Conservation (phyloP, 2,329 filamentous ascomycete species). For the Intubia oerlemansii region DNA sequence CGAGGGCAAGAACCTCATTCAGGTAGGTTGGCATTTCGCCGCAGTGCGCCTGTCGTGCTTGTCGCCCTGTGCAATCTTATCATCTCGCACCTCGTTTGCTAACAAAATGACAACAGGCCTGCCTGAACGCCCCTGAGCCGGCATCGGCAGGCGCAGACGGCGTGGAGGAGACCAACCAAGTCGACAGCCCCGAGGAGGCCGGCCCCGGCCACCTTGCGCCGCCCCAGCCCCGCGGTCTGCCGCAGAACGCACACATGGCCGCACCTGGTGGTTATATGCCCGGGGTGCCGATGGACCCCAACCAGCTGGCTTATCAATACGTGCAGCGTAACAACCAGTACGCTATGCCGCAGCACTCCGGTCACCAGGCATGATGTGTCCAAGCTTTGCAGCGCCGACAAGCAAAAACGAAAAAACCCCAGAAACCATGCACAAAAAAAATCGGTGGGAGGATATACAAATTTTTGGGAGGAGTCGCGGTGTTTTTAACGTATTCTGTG, state of each 20-base stretch:
- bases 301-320: slow-evolving; percentile 57
- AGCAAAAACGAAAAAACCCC: too few species aligned
- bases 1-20: slow-evolving; percentile 97
- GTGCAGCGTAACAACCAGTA: slow-evolving; percentile 56
- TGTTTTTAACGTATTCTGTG: neutral
- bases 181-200: slow-evolving; percentile 84
- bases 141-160: slow-evolving; percentile 61
- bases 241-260: slow-evolving; percentile 40
- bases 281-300: slow-evolving; percentile 48
- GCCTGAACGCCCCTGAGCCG: slow-evolving; percentile 88
- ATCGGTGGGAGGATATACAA: too few species aligned
- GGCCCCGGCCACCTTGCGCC: slow-evolving; percentile 54
- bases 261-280: slow-evolving; percentile 40
- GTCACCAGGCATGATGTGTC: slow-evolving; percentile 58
- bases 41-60: too few species aligned
- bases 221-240: slow-evolving; percentile 40
- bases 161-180: slow-evolving; percentile 52
- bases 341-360: slow-evolving; percentile 68
- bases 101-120: slow-evolving; percentile 50
- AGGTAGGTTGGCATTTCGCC: slow-evolving; percentile 46
- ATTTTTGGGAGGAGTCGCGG: too few species aligned
- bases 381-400: too few species aligned
- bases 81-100: too few species aligned
- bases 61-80: too few species aligned
- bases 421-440: too few species aligned